Evolutionary conservation across 495 filamentous ascomycete genomes (phyloP), one percentile per base, ranked within the genome.

Genomic region (Pseudoneurospora amorphoporcata): DNA sequence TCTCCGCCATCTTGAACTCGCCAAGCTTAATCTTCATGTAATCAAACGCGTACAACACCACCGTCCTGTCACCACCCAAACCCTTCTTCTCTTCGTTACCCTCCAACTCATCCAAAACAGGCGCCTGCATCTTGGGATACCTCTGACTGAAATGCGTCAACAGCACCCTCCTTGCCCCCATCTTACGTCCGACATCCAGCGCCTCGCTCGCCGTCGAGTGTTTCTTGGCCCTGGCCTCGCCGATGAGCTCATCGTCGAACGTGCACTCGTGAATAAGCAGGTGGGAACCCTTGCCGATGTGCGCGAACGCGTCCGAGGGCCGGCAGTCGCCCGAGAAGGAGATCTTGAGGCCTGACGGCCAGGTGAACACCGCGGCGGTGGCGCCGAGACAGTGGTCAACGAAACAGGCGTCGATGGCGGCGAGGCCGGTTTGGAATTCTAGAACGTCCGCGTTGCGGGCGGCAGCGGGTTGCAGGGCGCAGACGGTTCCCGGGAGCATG

Each of bases 121-220:
- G 91, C 80, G 10, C 80, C 7, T 91, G 89, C 35, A 95, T 77
- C 82, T 98, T 97, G 76, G 93, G 92, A 81, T 99, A 99, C n/a
- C 95, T 85, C 80, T 99, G 95, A 39, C 89, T 92, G 82, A 99
- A 99, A 82, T 99, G 95, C 32, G 96, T 98, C 53, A 99, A 84
- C 71, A 98, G 76, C 19, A 94, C 87, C 29, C 90, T 83, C 70
- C 87, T 85, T 1, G 94, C 95, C 16, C 86, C 77, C 96, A 99
- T 99, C 38, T 81, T 81, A 37, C 85, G 86, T 35, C 90, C 96
- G 6, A 98, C 87, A 47, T 85, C 87, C 16, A 99, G 84, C 16
- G 95, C 95, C 81, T 98, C 95, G 17, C 86, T 83, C 43, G 90
- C 90, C 8, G 95, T 99, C 23, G 87, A 92, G 81, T 99, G 95